Evolutionary conservation across 2,329 filamentous ascomycete species (phyloP), one percentile per base, ranked within the genome.

Genomic region (Pseudogymnoascus sp.): DNA sequence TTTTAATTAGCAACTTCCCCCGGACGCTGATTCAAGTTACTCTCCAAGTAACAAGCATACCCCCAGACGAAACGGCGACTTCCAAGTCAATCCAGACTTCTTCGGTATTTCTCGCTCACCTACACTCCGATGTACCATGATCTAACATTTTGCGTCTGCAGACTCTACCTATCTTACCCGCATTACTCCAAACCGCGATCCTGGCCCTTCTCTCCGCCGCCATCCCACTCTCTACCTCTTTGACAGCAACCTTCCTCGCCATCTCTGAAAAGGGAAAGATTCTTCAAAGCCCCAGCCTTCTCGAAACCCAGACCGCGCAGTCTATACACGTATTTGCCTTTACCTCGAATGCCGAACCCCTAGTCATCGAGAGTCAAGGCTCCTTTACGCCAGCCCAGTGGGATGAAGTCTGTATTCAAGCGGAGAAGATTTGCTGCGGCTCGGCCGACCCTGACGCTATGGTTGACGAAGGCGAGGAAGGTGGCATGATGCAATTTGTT

Each of bases 311-410:
- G 65, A 75, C 76, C 50, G 86, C 88, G 9, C 79, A 77, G 61
- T 95, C 91, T 4, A 75, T 90, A 20, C 93, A 97, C 71, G 90
- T 89, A n/a, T 80, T 97, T 62, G 88, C 86, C 5, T 96, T 94
- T 71, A 87, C 87, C n/a, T 85, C 86, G 1, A 78, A 84, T 59
- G 83, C 87, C 7, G 85, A 90, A 62, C 76, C 96, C 59, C 75
- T 97, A 20, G 75, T 96, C 41, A 86, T 83, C 35, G 89, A 96
- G 75, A 96, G 91, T 69, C 85, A 93, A 68, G 93, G 93, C 0
- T 75, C 76, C 3, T 97, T 97, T 71, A 83, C 84, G 53, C 78
- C 89, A 66, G 80, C 84, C 12, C 86, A 88, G 65, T 97, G 92
- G 91, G 83, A 91, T 61, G 76, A 80, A 43, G 83, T 89, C 15